Base-by-base conservation (phyloP, 1,284 basidiomycete genomes). In the Thelephora terrestris region DNA sequence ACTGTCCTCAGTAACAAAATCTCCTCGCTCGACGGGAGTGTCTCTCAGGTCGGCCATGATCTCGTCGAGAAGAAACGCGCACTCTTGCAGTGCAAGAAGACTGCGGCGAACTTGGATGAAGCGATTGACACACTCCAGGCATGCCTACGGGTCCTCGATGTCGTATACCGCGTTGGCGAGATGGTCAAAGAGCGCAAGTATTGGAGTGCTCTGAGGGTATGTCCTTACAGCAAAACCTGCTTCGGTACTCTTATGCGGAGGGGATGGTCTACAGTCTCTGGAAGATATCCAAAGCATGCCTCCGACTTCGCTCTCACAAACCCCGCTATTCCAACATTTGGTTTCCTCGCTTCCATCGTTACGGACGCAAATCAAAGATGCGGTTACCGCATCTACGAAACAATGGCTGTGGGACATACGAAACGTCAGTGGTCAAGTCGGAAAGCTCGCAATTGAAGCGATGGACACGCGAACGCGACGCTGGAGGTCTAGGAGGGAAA, bases 361-460 rank as follows among this genome's bases (percentile, higher is more conserved):
- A 43, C 84, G 93, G 7, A 71, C 76, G 18, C 87, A 92, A 56
- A 90, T 99, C 61, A 91, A 94, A 62, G 85, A 90, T 57, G 88
- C 90, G 0, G 96, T 99, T 2, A 95, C 90, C 1, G 86, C 91
- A 0, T 91, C 93, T 7, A 87, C 93, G 71, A 99, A 98, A 64
- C 87, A 96, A 53, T 99, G 96, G 96, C 70, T 99, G 23, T 81
- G 95, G 47, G 92, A 98, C 58, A 93, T 98, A 49, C 74, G 96
- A 47, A 93, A 97, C 57, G 79, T 89, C 51, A 90, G 88, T 49
- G 79, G 85, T 1, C 78, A 87, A 43, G 88, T 99, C 1, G 96
- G 96, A 2, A 78, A 77, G 53, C 74, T 93, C 5, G 95, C 95
- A 0, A 75, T 96, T 32, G 92, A 97, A 55, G 81, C 83, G 18